A percentile compares a stretch with the other conserved stretches of the same genome.
phyloP scores from a whole-genome alignment of 2,329 filamentous ascomycete genomes.

The Botrytis paeoniae region DNA sequence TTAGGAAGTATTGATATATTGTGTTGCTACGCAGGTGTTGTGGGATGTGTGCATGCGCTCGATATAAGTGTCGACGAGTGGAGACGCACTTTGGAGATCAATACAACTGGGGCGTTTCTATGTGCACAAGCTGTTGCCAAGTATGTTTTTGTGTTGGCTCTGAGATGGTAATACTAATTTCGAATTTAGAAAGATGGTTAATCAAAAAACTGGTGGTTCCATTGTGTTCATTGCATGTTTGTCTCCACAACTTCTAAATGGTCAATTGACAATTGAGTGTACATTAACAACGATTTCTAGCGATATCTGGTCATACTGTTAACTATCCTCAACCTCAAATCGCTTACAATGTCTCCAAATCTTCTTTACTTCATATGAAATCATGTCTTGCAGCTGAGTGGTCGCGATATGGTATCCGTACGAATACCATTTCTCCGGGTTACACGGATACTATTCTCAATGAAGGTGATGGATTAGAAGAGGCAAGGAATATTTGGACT shows the following conservation, averaged over 20 bases:
- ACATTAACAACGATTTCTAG: conserved; percentile 44
- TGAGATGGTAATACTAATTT: neutral
- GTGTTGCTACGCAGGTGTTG: conserved; percentile 66
- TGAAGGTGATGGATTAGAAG: conserved; percentile 56
- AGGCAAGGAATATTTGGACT: conserved; percentile 54
- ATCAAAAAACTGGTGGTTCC: conserved; percentile 47
- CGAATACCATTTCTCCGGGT: conserved; percentile 68
- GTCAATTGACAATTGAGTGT: neutral
- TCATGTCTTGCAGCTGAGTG: conserved; percentile 69
- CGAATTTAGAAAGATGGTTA: conserved; percentile 14
- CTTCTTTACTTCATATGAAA: conserved; percentile 61
- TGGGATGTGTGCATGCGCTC: conserved; percentile 58
- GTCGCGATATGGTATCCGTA: conserved; percentile 66
- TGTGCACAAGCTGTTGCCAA: conserved; percentile 61
- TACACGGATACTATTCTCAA: conserved; percentile 67
- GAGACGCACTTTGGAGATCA: conserved; percentile 65
- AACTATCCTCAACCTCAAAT: conserved; percentile 57
- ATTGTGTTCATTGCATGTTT: conserved; percentile 61
- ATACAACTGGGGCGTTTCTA: conserved; percentile 68
- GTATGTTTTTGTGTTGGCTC: conserved; percentile 42
- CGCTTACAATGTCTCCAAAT: conserved; percentile 71
- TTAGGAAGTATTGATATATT: conserved; percentile 49
- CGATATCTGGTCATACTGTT: conserved; percentile 64
- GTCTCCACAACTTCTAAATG: neutral
- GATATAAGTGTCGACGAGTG: conserved; percentile 58